Evolutionary conservation across 225 moss, liverwort and hornwort species (phyloP).

Genomic region (Bryoerythrophyllum caledonicum): DNA sequence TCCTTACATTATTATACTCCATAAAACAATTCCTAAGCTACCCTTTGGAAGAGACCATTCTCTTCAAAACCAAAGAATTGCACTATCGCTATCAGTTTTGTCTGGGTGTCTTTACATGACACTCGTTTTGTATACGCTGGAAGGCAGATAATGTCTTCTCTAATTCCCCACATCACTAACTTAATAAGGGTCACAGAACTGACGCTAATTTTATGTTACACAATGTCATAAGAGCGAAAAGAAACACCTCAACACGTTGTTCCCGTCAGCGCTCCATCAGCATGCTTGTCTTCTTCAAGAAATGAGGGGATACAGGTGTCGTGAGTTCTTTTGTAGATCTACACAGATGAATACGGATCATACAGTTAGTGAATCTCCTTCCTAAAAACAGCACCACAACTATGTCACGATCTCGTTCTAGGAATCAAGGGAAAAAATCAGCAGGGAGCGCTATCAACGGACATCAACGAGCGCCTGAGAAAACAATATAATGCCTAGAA

Average conservation of each 20-base stretch:
- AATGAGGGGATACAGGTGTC: constrained; percentile 56
- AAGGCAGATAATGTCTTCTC: not conserved
- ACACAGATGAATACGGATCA: not conserved
- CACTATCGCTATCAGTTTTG: not conserved
- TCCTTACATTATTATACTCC: constrained; percentile 24
- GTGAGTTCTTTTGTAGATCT: constrained; percentile 69
- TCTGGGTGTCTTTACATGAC: not conserved
- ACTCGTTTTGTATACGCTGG: not conserved
- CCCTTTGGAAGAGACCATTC: constrained; percentile 6
- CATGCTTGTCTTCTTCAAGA: constrained; percentile 21
- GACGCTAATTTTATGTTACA: constrained; percentile 18
- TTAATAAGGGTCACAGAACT: not conserved
- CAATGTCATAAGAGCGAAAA: not conserved
- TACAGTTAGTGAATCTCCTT: not conserved
- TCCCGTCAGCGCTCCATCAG: constrained; percentile 24
- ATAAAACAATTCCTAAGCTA: constrained; percentile 8
- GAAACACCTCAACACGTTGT: not conserved
- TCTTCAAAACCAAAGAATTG: constrained; percentile 13
- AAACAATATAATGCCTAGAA: not conserved
- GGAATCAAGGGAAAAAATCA: not conserved
- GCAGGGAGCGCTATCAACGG: too few species aligned
- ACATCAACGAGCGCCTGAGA: too few species aligned
- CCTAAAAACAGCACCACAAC: not conserved
- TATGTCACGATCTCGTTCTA: not conserved
- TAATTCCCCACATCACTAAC: not conserved